phyloP scores from a whole-genome alignment of 306 rosid species.

The Sicyos edulis region DNA sequence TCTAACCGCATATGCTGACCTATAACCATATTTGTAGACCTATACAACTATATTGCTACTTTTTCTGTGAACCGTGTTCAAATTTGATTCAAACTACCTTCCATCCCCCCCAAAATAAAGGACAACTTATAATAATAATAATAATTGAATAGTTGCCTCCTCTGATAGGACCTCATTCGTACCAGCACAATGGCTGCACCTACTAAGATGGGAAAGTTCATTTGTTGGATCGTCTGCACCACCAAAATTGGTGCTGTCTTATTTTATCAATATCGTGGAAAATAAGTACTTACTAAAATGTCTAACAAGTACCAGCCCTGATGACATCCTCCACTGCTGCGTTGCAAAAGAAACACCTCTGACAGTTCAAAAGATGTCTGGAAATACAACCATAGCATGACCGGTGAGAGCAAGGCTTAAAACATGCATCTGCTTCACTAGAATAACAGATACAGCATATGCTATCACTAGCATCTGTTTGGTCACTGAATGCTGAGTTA shows the following conservation, averaged over 20 bases:
- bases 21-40: slow-evolving; percentile 14
- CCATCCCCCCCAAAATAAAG: background rate
- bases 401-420: slow-evolving; percentile 76
- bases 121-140: background rate
- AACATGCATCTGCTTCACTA: slow-evolving; percentile 58
- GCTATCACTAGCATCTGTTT: slow-evolving; percentile 46
- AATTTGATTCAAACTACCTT: slow-evolving; percentile 1
- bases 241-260: slow-evolving; percentile 7
- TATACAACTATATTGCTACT: slow-evolving; percentile 15
- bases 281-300: slow-evolving; percentile 8
- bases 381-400: slow-evolving; percentile 92
- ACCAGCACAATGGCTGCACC: slow-evolving; percentile 5
- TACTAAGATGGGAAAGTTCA: background rate
- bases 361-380: slow-evolving; percentile 93
- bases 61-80: slow-evolving; percentile 9
- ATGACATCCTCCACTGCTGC: slow-evolving; percentile 55
- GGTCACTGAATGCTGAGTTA: slow-evolving; percentile 30
- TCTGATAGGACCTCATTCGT: slow-evolving; percentile 11
- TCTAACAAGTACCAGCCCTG: slow-evolving; percentile 36
- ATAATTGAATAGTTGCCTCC: background rate
- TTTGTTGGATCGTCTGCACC: slow-evolving; percentile 17
- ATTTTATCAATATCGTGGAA: background rate
- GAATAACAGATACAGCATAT: slow-evolving; percentile 84
- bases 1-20: slow-evolving; percentile 13
- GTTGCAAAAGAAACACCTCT: slow-evolving; percentile 98